These are phyloP conservation scores for Pleurotus sapidus DNA, from an alignment of 768 basidiomycete species.

Conservation along the genomic window DNA sequence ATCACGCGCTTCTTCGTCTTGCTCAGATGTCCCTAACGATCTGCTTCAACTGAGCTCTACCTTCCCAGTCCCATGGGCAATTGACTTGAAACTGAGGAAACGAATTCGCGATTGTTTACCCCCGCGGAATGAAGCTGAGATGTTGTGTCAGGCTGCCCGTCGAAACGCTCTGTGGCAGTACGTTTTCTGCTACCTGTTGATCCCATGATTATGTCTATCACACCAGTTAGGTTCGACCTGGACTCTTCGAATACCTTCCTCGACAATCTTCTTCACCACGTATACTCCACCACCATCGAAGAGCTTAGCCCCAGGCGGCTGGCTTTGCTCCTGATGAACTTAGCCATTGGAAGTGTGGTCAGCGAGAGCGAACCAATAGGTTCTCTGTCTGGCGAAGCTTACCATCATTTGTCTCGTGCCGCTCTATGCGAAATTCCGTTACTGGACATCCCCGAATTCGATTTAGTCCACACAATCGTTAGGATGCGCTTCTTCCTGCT, in stretches of 20 bases:
- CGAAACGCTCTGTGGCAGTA: conserved; percentile 75
- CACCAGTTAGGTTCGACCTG: conserved; percentile 51
- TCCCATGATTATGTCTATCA: too few relatives aligned
- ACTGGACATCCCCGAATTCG: conserved; percentile 74
- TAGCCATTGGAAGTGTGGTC: conserved; percentile 69
- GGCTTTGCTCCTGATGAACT: conserved; percentile 66
- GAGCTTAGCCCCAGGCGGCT: conserved; percentile 64
- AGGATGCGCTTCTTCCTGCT: conserved; percentile 14
- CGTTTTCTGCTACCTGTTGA: conserved; percentile 20
- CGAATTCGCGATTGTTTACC: conserved; percentile 65
- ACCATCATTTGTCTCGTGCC: conserved; percentile 64
- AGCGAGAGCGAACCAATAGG: conserved; percentile 57
- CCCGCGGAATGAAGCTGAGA: conserved; percentile 51
- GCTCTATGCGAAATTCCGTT: conserved; percentile 71
- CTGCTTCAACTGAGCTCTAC: conserved; percentile 60
- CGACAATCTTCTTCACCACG: conserved; percentile 65
- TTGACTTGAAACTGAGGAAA: conserved; percentile 60
- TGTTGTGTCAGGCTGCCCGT: conserved; percentile 61
- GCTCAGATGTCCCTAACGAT: conserved; percentile 41
- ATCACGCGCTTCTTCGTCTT: conserved; percentile 17
- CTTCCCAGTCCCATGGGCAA: conserved; percentile 69
- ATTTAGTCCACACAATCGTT: conserved; percentile 67
- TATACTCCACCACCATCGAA: conserved; percentile 58
- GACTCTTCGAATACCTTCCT: conserved; percentile 70
- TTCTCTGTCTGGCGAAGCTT: conserved; percentile 59